phyloP scores from a whole-genome alignment of 2,329 filamentous ascomycete species.

The Aspergillus quadrilineatus region DNA sequence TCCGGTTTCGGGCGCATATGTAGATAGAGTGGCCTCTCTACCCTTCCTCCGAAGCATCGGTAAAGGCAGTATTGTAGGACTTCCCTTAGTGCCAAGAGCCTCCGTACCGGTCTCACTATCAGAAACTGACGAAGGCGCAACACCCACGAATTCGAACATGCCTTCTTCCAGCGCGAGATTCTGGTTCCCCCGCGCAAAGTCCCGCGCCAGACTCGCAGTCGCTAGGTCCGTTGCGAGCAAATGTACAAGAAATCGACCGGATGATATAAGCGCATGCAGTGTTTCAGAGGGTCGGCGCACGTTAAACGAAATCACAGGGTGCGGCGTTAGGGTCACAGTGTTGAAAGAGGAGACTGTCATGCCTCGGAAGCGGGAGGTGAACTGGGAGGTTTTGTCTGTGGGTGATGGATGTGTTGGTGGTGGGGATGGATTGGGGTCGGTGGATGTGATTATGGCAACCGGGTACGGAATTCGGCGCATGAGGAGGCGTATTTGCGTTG shows the following conservation, averaged over 20 bases:
- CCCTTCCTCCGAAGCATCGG: conserved; percentile 27
- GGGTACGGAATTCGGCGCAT: conserved; percentile 59
- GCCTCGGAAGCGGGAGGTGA: conserved; percentile 39
- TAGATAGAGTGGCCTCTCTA: background rate
- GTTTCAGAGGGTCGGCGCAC: conserved; percentile 58
- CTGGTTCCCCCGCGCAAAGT: conserved; percentile 42
- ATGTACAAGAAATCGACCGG: conserved; percentile 52
- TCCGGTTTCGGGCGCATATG: background rate
- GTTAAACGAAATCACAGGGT: conserved; percentile 62
- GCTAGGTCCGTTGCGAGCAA: conserved; percentile 42
- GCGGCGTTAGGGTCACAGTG: conserved; percentile 56
- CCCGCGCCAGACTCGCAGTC: conserved; percentile 39
- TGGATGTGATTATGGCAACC: conserved; percentile 56
- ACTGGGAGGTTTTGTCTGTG: background rate
- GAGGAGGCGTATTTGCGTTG: conserved; percentile 43
- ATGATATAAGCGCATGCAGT: conserved; percentile 51
- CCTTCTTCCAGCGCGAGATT: conserved; percentile 34
- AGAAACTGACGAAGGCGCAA: conserved; percentile 6
- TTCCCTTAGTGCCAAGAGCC: background rate
- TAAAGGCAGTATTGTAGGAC: conserved; percentile 18
- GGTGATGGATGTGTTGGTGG: conserved; percentile 12
- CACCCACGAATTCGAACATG: conserved; percentile 29
- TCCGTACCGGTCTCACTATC: background rate
- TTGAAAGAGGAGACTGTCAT: conserved; percentile 64
- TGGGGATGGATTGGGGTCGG: conserved; percentile 28